Conservation (phyloP, 805 yeast genomes). For the Pichia rugopelliculosa region DNA sequence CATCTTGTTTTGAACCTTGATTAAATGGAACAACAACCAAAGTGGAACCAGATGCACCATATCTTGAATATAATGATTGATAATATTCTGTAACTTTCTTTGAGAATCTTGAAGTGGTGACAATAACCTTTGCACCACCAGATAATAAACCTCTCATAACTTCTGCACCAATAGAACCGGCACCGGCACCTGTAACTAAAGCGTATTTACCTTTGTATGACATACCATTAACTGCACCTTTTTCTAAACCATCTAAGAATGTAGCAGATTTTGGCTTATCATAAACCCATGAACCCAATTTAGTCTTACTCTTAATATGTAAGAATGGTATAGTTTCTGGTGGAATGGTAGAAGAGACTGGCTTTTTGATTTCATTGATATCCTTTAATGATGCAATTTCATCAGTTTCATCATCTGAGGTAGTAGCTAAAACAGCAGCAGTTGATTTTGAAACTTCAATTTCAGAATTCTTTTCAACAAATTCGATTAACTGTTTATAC, state of each 20-base stretch:
- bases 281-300: constrained; percentile 74
- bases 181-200: constrained; percentile 96
- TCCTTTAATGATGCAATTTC: constrained; percentile 83
- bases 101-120: constrained; percentile 93
- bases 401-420: constrained; percentile 46
- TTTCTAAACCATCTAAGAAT: constrained; percentile 86
- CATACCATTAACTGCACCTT: constrained; percentile 90
- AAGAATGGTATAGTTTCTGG: constrained; percentile 90
- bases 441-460: constrained; percentile 62
- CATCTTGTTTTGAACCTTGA: constrained; percentile 95
- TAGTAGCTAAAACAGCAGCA: constrained; percentile 41
- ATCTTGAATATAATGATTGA: constrained; percentile 86
- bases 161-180: constrained; percentile 98
- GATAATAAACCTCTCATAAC: constrained; percentile 87
- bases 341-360: constrained; percentile 67
- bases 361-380: constrained; percentile 58
- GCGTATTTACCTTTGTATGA: constrained; percentile 85
- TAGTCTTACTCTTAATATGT: constrained; percentile 75
- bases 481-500: constrained; percentile 62
- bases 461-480: constrained; percentile 62
- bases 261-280: constrained; percentile 68
- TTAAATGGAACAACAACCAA: constrained; percentile 97
- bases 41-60: constrained; percentile 88
- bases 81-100: constrained; percentile 92
- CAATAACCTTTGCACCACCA: constrained; percentile 97